phyloP scores from a whole-genome alignment of 495 filamentous ascomycete genomes.

The Talaromyces adpressus region DNA sequence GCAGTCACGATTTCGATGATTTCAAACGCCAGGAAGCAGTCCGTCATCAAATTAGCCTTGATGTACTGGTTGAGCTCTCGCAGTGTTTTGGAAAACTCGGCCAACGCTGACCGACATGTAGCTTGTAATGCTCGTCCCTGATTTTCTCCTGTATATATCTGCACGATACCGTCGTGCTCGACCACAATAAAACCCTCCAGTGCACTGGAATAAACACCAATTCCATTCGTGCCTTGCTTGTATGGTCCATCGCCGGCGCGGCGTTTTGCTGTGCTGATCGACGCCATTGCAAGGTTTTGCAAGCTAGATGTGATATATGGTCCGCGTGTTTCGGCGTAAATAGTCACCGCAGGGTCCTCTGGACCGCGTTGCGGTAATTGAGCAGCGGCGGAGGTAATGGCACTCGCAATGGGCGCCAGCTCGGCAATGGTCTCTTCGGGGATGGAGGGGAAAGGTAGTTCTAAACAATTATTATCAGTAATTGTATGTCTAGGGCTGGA shows the following conservation, averaged over 20 bases:
- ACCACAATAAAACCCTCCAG: conserved; percentile 79
- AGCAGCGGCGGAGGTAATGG: conserved; percentile 46
- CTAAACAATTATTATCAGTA: conserved; percentile 22
- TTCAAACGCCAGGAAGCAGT: conserved; percentile 95
- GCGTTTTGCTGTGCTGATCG: conserved; percentile 80
- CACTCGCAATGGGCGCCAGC: conserved; percentile 50
- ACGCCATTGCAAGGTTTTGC: conserved; percentile 79
- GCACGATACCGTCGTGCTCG: conserved; percentile 82
- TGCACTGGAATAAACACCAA: conserved; percentile 79
- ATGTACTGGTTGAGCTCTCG: conserved; percentile 87
- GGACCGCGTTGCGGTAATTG: conserved; percentile 41
- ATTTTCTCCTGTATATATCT: conserved; percentile 76
- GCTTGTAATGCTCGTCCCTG: conserved; percentile 70
- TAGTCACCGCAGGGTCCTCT: conserved; percentile 57
- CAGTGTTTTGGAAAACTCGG: conserved; percentile 77
- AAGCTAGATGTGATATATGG: conserved; percentile 75
- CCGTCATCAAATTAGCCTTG: conserved; percentile 75
- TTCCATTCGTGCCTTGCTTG: conserved; percentile 84
- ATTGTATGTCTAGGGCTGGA: background rate
- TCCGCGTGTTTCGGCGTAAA: conserved; percentile 79
- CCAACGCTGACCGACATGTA: conserved; percentile 68
- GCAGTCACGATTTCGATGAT: conserved; percentile 86
- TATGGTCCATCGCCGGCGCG: conserved; percentile 75
- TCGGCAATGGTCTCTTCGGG: conserved; percentile 49
- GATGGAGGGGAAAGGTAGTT: conserved; percentile 63